Percentiles rank a stretch among this genome's conserved stretches.
Conservation (phyloP, 371 early-diverging fungal species). For the Rhizopus stolonifer region DNA sequence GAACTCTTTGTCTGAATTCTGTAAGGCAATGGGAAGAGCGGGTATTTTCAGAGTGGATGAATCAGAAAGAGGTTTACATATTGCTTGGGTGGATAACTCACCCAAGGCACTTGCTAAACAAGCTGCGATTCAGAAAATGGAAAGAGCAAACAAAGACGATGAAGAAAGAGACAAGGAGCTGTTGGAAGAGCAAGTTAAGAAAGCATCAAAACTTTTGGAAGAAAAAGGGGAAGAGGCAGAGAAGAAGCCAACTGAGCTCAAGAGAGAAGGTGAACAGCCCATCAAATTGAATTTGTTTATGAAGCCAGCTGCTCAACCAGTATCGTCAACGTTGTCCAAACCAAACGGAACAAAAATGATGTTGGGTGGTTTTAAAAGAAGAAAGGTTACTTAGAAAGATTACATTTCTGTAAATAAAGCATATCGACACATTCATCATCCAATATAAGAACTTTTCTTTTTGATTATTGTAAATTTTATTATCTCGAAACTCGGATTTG, state of each 20-base stretch:
- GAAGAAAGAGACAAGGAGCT: constrained; percentile 80
- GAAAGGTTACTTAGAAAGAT: neutral
- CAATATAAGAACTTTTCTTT: neutral
- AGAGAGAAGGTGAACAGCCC: constrained; percentile 51
- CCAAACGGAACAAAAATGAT: constrained; percentile 34
- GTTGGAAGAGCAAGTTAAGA: constrained; percentile 81
- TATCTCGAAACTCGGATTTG: too few species aligned
- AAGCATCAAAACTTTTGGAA: constrained; percentile 60
- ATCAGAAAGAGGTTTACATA: constrained; percentile 86
- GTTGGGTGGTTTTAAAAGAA: constrained; percentile 41
- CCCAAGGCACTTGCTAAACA: constrained; percentile 81
- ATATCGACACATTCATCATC: neutral
- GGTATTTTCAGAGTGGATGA: constrained; percentile 88
- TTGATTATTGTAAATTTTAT: too few species aligned
- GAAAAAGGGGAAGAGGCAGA: constrained; percentile 37
- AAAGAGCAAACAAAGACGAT: constrained; percentile 75
- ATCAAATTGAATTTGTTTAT: constrained; percentile 40
- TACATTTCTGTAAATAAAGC: neutral
- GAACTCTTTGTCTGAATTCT: constrained; percentile 85
- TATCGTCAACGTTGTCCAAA: constrained; percentile 15
- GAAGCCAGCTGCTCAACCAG: constrained; percentile 20
- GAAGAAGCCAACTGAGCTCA: constrained; percentile 60
- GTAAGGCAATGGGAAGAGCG: constrained; percentile 79
- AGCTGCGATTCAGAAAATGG: constrained; percentile 84
- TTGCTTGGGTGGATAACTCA: constrained; percentile 90